Conservation (phyloP, 2,329 filamentous ascomycete genomes). For the Macrophomina pseudophaseolina region DNA sequence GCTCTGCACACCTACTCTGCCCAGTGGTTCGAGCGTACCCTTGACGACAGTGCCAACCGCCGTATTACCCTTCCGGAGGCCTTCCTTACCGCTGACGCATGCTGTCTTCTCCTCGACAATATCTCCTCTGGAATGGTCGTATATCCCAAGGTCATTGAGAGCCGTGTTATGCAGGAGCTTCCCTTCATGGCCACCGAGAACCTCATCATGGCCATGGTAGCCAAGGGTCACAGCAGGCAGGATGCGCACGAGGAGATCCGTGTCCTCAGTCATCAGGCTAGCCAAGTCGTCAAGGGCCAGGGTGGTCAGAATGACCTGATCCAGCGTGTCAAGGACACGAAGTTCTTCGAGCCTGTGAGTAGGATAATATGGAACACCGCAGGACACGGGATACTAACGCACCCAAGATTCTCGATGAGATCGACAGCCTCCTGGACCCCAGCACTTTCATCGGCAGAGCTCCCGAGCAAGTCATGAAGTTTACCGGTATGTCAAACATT, state of each 20-base stretch:
- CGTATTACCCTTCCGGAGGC: slow-evolving; percentile 57
- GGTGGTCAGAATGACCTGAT: slow-evolving; percentile 82
- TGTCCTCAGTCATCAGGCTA: slow-evolving; percentile 79
- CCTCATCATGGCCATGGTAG: slow-evolving; percentile 69
- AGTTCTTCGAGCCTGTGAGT: slow-evolving; percentile 70
- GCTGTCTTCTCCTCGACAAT: slow-evolving; percentile 71
- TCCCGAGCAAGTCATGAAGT: slow-evolving; percentile 60
- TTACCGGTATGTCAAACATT: slow-evolving; percentile 33
- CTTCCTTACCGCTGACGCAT: slow-evolving; percentile 57
- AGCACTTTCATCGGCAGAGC: slow-evolving; percentile 63
- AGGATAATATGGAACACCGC: neutral
- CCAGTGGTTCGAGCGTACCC: slow-evolving; percentile 78
- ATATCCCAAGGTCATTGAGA: slow-evolving; percentile 74
- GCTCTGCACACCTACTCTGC: slow-evolving; percentile 70
- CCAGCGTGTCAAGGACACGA: slow-evolving; percentile 71
- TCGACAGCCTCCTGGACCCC: slow-evolving; percentile 71
- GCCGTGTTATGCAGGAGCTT: slow-evolving; percentile 73
- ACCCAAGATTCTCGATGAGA: slow-evolving; percentile 62
- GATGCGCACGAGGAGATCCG: slow-evolving; percentile 86
- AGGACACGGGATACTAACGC: neutral
- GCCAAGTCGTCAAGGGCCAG: slow-evolving; percentile 70
- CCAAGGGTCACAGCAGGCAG: slow-evolving; percentile 73
- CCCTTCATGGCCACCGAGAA: slow-evolving; percentile 81
- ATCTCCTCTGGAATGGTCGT: slow-evolving; percentile 77
- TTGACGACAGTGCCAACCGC: slow-evolving; percentile 77